These are phyloP conservation scores for Penicillium sp. DNA, from an alignment of 2,329 filamentous ascomycete species.

Conservation along the genomic window DNA sequence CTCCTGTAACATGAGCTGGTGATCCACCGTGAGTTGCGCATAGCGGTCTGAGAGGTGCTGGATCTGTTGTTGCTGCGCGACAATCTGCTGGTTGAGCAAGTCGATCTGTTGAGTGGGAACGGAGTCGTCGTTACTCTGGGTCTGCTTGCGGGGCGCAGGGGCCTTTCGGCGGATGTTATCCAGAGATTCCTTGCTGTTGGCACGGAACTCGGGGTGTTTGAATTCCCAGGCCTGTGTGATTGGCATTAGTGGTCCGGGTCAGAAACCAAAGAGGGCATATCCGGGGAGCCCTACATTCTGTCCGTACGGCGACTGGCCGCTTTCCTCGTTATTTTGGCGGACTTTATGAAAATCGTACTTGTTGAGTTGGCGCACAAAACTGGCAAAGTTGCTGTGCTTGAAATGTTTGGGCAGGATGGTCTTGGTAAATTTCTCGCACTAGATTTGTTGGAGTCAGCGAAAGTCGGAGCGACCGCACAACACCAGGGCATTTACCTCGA, in stretches of 20 bases:
- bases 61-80: conserved; percentile 87
- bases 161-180: conserved; percentile 97
- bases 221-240: conserved; percentile 77
- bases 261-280: neutral
- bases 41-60: conserved; percentile 81
- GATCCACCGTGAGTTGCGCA: conserved; percentile 66
- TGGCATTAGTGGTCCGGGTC: conserved; percentile 26
- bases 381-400: conserved; percentile 98
- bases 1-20: conserved; percentile 61
- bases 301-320: conserved; percentile 73
- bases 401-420: conserved; percentile 96
- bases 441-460: conserved; percentile 20
- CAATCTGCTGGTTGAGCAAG: conserved; percentile 78
- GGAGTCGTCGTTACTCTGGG: conserved; percentile 64
- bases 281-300: conserved; percentile 54
- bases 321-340: conserved; percentile 81
- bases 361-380: conserved; percentile 91
- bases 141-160: conserved; percentile 75
- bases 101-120: conserved; percentile 83
- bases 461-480: conserved; percentile 15
- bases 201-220: conserved; percentile 92
- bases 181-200: conserved; percentile 90
- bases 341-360: conserved; percentile 99
- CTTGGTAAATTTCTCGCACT: conserved; percentile 99
- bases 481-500: conserved; percentile 62